Percentiles rank a stretch among this genome's conserved stretches.
phyloP scores from a whole-genome alignment of 257 asterid species.

The Nicotiana paniculata region DNA sequence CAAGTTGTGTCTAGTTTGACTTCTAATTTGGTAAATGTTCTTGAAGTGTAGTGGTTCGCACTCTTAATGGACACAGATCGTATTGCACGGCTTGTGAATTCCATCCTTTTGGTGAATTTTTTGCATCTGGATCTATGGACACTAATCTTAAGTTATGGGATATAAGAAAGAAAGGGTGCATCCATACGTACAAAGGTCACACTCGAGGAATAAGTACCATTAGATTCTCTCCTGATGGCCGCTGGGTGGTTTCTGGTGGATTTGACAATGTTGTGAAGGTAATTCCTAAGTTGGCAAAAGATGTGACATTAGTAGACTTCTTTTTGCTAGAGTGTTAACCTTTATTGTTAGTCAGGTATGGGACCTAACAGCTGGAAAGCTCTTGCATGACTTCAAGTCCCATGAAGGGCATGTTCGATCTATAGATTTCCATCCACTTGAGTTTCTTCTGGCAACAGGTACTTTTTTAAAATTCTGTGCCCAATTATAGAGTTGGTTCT shows the following conservation, averaged over 20 bases:
- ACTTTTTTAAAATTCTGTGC: constrained; percentile 9
- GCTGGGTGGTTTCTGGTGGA: constrained; percentile 99
- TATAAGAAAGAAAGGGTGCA: constrained; percentile 97
- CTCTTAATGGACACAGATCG: constrained; percentile 96
- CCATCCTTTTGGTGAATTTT: constrained; percentile 97
- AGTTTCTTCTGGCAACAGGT: constrained; percentile 97
- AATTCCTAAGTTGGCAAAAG: constrained; percentile 13
- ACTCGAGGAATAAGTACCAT: constrained; percentile 92
- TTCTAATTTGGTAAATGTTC: constrained; percentile 38
- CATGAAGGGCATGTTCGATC: constrained; percentile 96
- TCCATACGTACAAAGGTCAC: constrained; percentile 94
- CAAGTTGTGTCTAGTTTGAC: constrained; percentile 3
- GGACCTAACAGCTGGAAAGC: constrained; percentile 99
- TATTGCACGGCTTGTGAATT: constrained; percentile 94
- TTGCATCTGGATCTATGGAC: constrained; percentile 99
- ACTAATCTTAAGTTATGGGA: constrained; percentile 97
- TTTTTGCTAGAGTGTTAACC: constrained; percentile 13
- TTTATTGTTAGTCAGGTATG: constrained; percentile 56
- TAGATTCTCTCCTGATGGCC: constrained; percentile 96
- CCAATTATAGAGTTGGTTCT: not conserved
- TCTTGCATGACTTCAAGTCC: constrained; percentile 83
- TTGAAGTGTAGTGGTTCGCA: constrained; percentile 87
- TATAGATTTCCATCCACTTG: constrained; percentile 92
- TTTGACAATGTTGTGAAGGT: constrained; percentile 94
- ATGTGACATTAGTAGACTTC: not conserved